Base-by-base conservation (phyloP, 805 yeast genomes). In the Wickerhamomyces rabaulensis region DNA sequence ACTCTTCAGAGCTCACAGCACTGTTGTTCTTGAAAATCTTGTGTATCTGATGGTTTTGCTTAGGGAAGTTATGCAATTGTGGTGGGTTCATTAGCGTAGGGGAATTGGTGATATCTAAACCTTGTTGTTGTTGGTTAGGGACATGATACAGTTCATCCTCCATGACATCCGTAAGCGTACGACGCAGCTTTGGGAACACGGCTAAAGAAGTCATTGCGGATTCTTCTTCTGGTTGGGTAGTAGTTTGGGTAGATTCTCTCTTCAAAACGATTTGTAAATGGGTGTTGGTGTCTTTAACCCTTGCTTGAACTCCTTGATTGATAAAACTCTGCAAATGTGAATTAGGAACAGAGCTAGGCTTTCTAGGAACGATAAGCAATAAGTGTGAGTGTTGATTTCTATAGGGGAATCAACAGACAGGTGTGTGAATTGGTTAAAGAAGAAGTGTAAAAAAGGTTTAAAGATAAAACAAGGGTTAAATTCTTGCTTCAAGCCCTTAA, bases 101-200 rank as follows among this genome's bases (percentile, higher is more conserved):
- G n/a, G 22, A 19, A 13, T 36, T 36, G 23, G 22, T 20, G 9
- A 20, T 36, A 19, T 19, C 22, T 52, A 42, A 33, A 41, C 42
- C 23, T 41, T 52, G 39, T 29, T 43, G 51, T 22, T 36, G 50
- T 35, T 19, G 42, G 19, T 26, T 36, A n/a, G 57, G 60, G 29
- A 56, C 50, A 41, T 70, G 75, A 52, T 78, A 78, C 26, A 79
- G 63, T 49, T 79, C 85, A 46, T 80, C 84, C 51, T 79, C 84
- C 73, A 78, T 71, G 19, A 78, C 74, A 51, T 79, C 84, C 16
- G 80, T 75, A 45, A 78, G 60, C 19, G 83, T 69, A 54, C 80
- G 74, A 59, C 76, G 75, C 37, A 76, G 64, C 15, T 66, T 62
- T 22, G 82, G 83, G 48, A 75, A 69, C 20, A 52, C 54, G n/a